A percentile compares a stretch with the other conserved stretches of the same genome.
These are phyloP conservation scores for Botrytis aclada DNA, from an alignment of 2,329 filamentous ascomycete species.

Conservation along the genomic window DNA sequence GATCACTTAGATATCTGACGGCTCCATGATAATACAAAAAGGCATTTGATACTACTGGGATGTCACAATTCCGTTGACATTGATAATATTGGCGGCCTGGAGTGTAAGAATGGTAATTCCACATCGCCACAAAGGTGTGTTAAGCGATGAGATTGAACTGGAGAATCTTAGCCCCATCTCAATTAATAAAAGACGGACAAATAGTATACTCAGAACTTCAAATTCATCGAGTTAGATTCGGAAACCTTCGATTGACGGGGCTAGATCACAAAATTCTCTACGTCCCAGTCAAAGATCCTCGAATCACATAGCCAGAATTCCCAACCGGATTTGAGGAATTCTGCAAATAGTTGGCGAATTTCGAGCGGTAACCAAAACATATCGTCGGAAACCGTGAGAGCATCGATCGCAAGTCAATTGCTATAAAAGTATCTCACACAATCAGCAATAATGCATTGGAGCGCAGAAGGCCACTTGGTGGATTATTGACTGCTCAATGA, in stretches of 20 bases:
- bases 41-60: not conserved
- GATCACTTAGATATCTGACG: too few relatives aligned
- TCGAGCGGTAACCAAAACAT: not conserved
- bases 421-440: not conserved
- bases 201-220: not conserved
- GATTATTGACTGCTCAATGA: not conserved
- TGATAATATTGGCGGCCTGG: not conserved
- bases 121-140: not conserved
- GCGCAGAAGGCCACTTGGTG: not conserved
- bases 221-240: not conserved
- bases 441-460: not conserved
- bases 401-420: not conserved
- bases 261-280: not conserved
- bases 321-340: not conserved
- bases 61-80: not conserved
- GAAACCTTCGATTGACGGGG: not conserved
- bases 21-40: too few relatives aligned
- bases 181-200: not conserved
- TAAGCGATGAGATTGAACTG: not conserved
- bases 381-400: not conserved
- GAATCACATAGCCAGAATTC: not conserved
- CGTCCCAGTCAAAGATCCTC: not conserved
- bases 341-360: not conserved
- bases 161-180: not conserved
- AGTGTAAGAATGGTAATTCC: not conserved